Base-by-base conservation (phyloP, 2,329 filamentous ascomycete genomes). In the Aspergillus versicolor region DNA sequence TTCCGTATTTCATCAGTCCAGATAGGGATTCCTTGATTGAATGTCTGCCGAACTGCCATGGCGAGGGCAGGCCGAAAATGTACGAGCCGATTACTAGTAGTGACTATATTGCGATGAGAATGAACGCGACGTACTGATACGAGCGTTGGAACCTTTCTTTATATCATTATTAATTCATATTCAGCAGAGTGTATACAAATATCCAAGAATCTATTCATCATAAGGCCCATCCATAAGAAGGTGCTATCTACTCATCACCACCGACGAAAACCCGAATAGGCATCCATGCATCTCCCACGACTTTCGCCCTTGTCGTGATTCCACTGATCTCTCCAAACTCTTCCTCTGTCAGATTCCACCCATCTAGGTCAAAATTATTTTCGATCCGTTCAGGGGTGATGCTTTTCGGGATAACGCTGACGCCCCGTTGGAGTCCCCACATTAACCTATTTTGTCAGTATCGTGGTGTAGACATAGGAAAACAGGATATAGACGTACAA, bases 401-500 rank as follows among this genome's bases (percentile, higher is more conserved):
- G 53, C 84, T 88, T 82, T 96, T 96, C 67, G 91, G 91, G 67
- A 96, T 91, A 50, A 96, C 90, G 62, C 85, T 89, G 80, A 88
- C 91, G 56, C 88, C 90, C 70, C 91, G 86, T 73, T 89, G 85
- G 55, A 95, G 77, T 61, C 90, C 90, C 90, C 91, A 96, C 67
- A 86, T 30, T n/a, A 52, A 13, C 13, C 49, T 52, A 7, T n/a
- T 2, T 13, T 0, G 1, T 37, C 2, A 37, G 34, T 24, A 21
- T 17, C 32, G 17, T 49, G 11, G 15, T 13, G 2, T 17, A 24
- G 4, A 49, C 2, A 13, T 37, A 17, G 45, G 27, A 11, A 37
- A 24, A 11, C 11, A 13, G 19, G 17, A 38, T 15, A 17, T 17
- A 8, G 15, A 13, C 80, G 32, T 84, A 72, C 30, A 82, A 76